Percentiles rank a stretch among this genome's conserved stretches.
Evolutionary conservation across 2,329 filamentous ascomycete species (phyloP).

Genomic region (Epichloe sylvatica): DNA sequence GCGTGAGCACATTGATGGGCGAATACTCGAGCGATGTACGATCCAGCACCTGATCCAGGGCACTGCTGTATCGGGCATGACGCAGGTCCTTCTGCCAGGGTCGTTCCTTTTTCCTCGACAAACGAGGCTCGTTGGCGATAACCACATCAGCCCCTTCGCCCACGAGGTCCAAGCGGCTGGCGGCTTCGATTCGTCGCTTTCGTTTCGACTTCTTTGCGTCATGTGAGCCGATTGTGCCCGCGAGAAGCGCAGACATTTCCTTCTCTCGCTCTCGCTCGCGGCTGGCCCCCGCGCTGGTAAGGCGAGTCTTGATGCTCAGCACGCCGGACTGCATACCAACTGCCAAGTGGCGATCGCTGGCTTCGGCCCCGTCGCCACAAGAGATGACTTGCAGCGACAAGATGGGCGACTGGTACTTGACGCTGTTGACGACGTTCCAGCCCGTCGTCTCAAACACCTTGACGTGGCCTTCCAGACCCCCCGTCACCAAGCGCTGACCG

Average conservation of each 20-base stretch:
- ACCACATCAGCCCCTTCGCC: conserved; percentile 80
- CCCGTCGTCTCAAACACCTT: conserved; percentile 89
- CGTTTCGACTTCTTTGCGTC: conserved; percentile 59
- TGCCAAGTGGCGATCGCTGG: conserved; percentile 80
- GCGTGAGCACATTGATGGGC: conserved; percentile 53
- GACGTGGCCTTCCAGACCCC: conserved; percentile 90
- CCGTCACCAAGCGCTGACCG: conserved; percentile 68
- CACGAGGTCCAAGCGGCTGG: conserved; percentile 56
- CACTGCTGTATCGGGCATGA: conserved; percentile 59
- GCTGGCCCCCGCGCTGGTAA: conserved; percentile 68
- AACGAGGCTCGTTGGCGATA: conserved; percentile 55
- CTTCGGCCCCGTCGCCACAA: conserved; percentile 21
- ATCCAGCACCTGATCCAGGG: conserved; percentile 66
- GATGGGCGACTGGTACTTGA: conserved; percentile 86
- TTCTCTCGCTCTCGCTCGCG: conserved; percentile 63
- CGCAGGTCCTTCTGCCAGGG: conserved; percentile 73
- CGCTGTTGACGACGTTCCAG: conserved; percentile 92
- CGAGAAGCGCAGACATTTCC: conserved; percentile 71
- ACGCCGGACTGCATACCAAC: conserved; percentile 92
- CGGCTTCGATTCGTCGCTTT: conserved; percentile 38
- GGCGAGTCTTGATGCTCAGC: conserved; percentile 78
- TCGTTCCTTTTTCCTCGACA: conserved; percentile 45
- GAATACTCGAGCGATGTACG: conserved; percentile 36
- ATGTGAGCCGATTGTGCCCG: conserved; percentile 64
- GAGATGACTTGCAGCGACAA: conserved; percentile 66